Base-by-base conservation (phyloP, 352 stramenopile species). In the Pythium pyrilobum region DNA sequence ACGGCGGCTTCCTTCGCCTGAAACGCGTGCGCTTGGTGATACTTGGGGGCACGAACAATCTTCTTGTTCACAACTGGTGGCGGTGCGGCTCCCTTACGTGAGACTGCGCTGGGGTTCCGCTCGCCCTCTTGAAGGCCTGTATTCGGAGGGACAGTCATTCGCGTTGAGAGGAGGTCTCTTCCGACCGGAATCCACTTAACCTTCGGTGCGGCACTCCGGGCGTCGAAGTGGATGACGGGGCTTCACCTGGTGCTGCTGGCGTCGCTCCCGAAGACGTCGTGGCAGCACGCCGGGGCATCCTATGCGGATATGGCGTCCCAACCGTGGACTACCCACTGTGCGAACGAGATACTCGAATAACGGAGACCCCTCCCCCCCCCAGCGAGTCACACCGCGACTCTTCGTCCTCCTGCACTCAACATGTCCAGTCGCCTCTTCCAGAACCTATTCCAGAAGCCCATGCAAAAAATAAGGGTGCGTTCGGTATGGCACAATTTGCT, bases 11-110 rank as follows among this genome's bases (percentile, higher is more conserved):
- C 77, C 33, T 49, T 52, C 5, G 61, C 58, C 1, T 77, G 51
- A 33, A 85, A 85, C 13, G 25, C n/a, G 0, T 46, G 24, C 5
- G 66, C 76, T 41, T 89, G 65, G 29, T 87, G 70, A 33, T 69
- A 81, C 43, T 84, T 77, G 3, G 50, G 67, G 13, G 56, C 59
- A 18, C 66, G 66, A 29, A 64, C 34, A 2, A 72, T 46, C 43
- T 60, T 70, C 56, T 81, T 85, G 27, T 54, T 74, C 12, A 41
- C 44, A 24, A 13, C 15, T 33, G 47, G 5, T 4, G 33, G 20
- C 25, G 47, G 6, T 20, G 47, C 27, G 20, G 11, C 47, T 38
- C n/a, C 13, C 2, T 23, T n/a, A n/a, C n/a, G n/a, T n/a, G n/a
- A n/a, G n/a, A n/a, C n/a, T n/a, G n/a, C n/a, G n/a, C n/a, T n/a